These are phyloP conservation scores for Raddia distichophylla DNA, from an alignment of 176 grass and related monocot genomes.

Conservation along the genomic window DNA sequence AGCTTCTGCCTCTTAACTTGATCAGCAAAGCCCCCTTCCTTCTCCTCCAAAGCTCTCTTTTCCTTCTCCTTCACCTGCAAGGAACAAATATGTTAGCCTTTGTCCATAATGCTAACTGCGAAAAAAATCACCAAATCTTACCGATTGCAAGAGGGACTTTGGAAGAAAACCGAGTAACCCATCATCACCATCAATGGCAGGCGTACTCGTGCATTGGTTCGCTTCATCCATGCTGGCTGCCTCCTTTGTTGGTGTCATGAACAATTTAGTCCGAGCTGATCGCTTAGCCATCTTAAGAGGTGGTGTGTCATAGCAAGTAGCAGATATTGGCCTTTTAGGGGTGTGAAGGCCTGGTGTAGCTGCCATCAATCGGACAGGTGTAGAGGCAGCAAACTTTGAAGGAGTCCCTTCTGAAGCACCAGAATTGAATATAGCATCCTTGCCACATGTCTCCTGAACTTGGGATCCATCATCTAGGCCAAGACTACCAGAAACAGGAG, in stretches of 20 bases:
- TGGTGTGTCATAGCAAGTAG: slow-evolving; percentile 32
- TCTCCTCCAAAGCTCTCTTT: slow-evolving; percentile 51
- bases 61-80: slow-evolving; percentile 77
- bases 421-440: slow-evolving; percentile 21
- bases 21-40: slow-evolving; percentile 54
- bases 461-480: background rate
- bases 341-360: slow-evolving; percentile 59
- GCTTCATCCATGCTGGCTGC: slow-evolving; percentile 37
- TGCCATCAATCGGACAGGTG: slow-evolving; percentile 62
- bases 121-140: slow-evolving; percentile 42
- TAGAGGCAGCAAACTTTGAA: slow-evolving; percentile 57
- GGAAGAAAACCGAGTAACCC: slow-evolving; percentile 74
- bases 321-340: slow-evolving; percentile 54
- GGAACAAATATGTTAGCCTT: slow-evolving; percentile 11
- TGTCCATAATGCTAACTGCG: slow-evolving; percentile 1
- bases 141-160: slow-evolving; percentile 66
- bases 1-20: slow-evolving; percentile 67
- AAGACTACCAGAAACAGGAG: slow-evolving; percentile 16
- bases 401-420: slow-evolving; percentile 59
- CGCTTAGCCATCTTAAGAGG: slow-evolving; percentile 46
- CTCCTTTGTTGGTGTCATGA: slow-evolving; percentile 67
- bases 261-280: slow-evolving; percentile 68
- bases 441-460: slow-evolving; percentile 4
- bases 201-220: slow-evolving; percentile 22
- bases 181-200: slow-evolving; percentile 22